Evolutionary conservation across 192 early-diverging fungal genomes (phyloP), one percentile per base, ranked within the genome.

Genomic region (Coemansia sp.): DNA sequence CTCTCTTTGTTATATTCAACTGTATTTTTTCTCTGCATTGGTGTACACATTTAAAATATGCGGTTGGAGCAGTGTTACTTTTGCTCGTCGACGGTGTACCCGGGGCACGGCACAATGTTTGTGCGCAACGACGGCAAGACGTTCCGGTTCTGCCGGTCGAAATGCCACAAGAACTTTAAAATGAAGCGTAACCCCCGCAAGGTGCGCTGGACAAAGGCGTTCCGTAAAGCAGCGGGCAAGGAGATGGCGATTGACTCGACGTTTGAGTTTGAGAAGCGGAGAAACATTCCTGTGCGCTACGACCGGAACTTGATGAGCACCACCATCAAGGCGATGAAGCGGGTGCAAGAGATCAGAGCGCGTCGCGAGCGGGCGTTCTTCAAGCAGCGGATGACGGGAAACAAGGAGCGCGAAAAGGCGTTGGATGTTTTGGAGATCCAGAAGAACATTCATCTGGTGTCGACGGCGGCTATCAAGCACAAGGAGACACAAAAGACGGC

Each of bases 101-200:
- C 97, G 50, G 97, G 97, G 6, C 96, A 99, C 74, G 97, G 97
- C 29, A 96, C 92, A 65, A 93, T 94, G 92, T 99, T 99, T 88
- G 97, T 98, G 49, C 85, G 96, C 39, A 98, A 98, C 68, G 97
- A 98, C 84, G 87, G 90, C 71, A 99, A 98, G 92, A 85, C 87
- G 27, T 96, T 95, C 82, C 86, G 93, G 47, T 96, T 93, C 76
- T 99, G 97, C 73, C 88, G 95, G 69, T 97, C 96, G 66, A 98
- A 99, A 86, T 99, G 97, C 84, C 95, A 98, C 90, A 94, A 92
- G 75, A 97, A 96, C 85, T 99, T 99, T 85, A 99, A 99, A 80
- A 95, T 98, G 92, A 98, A 97, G 88, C 89, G 97, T 47, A 98
- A 98, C 85, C 97, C 97, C 37, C 87, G 97, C 69, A 99, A 99